Evolutionary conservation across 306 rosid genomes (phyloP).

Genomic region (Clitoria ternatea): DNA sequence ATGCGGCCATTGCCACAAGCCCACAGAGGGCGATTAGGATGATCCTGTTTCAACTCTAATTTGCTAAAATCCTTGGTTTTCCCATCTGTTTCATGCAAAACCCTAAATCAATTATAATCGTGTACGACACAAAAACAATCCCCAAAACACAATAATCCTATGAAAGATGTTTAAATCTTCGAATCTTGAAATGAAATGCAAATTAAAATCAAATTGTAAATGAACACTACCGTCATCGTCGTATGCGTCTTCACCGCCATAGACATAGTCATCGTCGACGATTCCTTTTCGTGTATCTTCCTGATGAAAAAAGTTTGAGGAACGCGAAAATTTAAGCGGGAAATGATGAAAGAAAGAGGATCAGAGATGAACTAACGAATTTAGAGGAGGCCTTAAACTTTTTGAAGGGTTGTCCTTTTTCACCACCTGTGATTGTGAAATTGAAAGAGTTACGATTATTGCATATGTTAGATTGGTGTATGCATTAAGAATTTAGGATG

Average conservation of each 20-base stretch:
- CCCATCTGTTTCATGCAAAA: constrained; percentile 39
- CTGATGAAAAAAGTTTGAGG: constrained; percentile 33
- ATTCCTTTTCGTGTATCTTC: constrained; percentile 46
- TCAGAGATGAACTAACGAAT: constrained; percentile 31
- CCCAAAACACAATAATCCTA: not conserved
- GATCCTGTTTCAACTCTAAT: constrained; percentile 82
- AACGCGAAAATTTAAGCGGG: not conserved
- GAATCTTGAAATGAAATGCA: not conserved
- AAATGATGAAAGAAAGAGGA: not conserved
- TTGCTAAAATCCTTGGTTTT: constrained; percentile 79
- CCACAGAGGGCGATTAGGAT: constrained; percentile 82
- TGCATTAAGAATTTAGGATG: not conserved
- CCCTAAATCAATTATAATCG: constrained; percentile 3
- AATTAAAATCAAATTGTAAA: not conserved
- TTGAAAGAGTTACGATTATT: not conserved
- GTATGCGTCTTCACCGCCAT: constrained; percentile 57
- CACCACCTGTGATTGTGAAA: constrained; percentile 52
- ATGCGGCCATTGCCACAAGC: constrained; percentile 93
- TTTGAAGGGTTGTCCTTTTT: constrained; percentile 54
- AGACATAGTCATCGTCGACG: constrained; percentile 46
- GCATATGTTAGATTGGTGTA: not conserved
- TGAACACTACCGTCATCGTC: constrained; percentile 61
- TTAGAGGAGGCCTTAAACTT: constrained; percentile 46
- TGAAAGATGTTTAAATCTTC: not conserved
- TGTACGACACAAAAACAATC: not conserved